A percentile compares a stretch with the other conserved stretches of the same genome.
Conservation (phyloP, 2,329 filamentous ascomycete genomes). For the Lecanicillium sp. region DNA sequence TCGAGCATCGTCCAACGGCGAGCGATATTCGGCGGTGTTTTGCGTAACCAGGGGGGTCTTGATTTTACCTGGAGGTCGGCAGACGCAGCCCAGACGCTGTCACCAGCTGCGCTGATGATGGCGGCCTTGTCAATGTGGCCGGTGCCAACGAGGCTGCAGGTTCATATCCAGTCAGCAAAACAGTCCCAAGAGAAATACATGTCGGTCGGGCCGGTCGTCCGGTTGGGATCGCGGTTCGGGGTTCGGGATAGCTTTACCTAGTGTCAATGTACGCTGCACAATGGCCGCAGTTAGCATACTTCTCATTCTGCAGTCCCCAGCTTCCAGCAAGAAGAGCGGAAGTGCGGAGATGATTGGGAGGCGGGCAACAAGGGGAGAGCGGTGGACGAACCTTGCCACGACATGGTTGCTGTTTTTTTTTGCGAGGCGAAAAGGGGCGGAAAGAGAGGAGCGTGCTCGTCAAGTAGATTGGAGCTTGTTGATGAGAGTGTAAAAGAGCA, state of each 20-base stretch:
- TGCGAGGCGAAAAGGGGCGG: constrained; percentile 1
- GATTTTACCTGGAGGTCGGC: constrained; percentile 62
- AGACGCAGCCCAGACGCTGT: constrained; percentile 70
- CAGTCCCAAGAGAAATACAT: neutral
- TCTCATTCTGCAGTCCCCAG: constrained; percentile 11
- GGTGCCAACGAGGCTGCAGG: constrained; percentile 65
- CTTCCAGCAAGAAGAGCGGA: neutral
- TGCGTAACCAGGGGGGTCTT: neutral
- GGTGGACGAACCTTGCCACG: constrained; percentile 60
- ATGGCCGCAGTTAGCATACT: constrained; percentile 10
- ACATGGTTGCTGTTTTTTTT: constrained; percentile 42
- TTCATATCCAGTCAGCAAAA: neutral
- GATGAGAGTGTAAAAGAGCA: constrained; percentile 4
- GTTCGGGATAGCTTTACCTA: constrained; percentile 30
- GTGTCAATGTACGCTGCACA: constrained; percentile 41
- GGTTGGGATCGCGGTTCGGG: constrained; percentile 2
- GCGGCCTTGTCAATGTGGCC: constrained; percentile 77
- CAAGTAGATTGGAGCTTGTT: too few species aligned
- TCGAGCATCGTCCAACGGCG: too few species aligned
- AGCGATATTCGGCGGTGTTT: neutral
- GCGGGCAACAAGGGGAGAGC: constrained; percentile 19
- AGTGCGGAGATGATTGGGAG: constrained; percentile 13
- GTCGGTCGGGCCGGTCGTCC: constrained; percentile 1
- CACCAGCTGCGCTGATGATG: constrained; percentile 74
- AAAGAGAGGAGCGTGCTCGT: constrained; percentile 4